These are phyloP conservation scores for Domatiomyces catenatus DNA, from an alignment of 2,329 filamentous ascomycete genomes.

Conservation along the genomic window DNA sequence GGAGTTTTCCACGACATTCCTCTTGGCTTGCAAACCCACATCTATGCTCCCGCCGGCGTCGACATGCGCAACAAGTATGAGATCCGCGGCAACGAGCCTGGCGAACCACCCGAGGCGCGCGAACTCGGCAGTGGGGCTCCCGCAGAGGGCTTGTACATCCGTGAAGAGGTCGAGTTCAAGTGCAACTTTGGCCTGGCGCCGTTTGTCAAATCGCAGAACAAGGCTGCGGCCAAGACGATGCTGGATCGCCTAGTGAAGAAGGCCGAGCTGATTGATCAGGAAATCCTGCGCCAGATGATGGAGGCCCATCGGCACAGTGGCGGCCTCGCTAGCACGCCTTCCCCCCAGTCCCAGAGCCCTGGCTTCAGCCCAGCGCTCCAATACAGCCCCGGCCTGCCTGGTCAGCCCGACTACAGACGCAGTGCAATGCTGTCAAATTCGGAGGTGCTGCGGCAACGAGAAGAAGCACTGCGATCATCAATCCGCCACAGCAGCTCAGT, in stretches of 20 bases:
- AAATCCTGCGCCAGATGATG: conserved; percentile 15
- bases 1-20: conserved; percentile 64
- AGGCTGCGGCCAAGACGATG: conserved; percentile 56
- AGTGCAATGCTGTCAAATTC: background rate
- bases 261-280: conserved; percentile 28
- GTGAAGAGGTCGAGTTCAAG: conserved; percentile 69
- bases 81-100: conserved; percentile 56
- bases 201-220: conserved; percentile 72
- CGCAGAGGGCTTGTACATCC: conserved; percentile 55
- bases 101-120: conserved; percentile 48
- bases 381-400: background rate
- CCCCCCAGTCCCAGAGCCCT: conserved; percentile 7
- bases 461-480: background rate
- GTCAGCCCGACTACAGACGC: background rate
- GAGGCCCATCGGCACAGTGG: background rate
- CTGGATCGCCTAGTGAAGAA: conserved; percentile 47
- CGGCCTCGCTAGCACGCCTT: conserved; percentile 5
- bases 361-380: background rate
- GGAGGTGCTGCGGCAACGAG: background rate
- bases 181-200: conserved; percentile 61
- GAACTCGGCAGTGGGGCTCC: conserved; percentile 56
- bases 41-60: conserved; percentile 66
- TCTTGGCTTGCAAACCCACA: conserved; percentile 64
- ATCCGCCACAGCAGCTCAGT: background rate
- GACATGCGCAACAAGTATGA: conserved; percentile 67